Base-by-base conservation (phyloP, 306 rosid genomes). In the Lupinus albus region DNA sequence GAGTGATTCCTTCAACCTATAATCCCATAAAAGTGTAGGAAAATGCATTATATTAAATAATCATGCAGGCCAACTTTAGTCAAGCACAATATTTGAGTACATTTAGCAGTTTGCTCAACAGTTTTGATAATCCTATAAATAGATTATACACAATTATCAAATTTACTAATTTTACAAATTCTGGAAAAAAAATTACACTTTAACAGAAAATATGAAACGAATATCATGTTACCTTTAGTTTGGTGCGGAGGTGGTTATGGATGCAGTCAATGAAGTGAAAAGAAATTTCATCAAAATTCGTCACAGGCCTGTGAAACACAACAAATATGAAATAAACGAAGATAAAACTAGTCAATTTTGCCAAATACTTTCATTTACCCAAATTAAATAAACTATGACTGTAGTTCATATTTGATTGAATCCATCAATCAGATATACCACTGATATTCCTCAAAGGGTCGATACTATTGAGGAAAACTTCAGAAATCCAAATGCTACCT, bases 181-280 rank as follows among this genome's bases (percentile, higher is more conserved):
- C 67, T 5, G 11, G 18, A 7, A 59, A 13, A 59, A 13, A 11
- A 63, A 12, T 52, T 25, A 25, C 4, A 0, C 0, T 2, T 36
- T 13, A 44, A 74, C 30, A 63, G 21, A 68, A 55, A 21, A 39
- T 65, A 65, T 35, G 36, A 17, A 32, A 35, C 16, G 25, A 63
- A 54, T 50, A 51, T 12, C 28, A 39, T 8, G 61, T 61, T 82
- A 90, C 96, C 92, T 73, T 86, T 35, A 42, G 12, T 73, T 79
- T 92, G 70, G 95, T 55, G 69, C 52, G 77, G 55, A 94, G 82
- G 84, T 85, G 78, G 75, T 78, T 84, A 67, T 88, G 94, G 66
- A 94, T 88, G 85, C 99, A 94, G 63, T 90, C 97, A 21, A 90
- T 85, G 50, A 86, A 94, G 87, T 94, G 99, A 78, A 84, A 90